Percentiles rank a stretch among this genome's conserved stretches.
phyloP scores from a whole-genome alignment of 768 basidiomycete species.

The Amanita rimosa region DNA sequence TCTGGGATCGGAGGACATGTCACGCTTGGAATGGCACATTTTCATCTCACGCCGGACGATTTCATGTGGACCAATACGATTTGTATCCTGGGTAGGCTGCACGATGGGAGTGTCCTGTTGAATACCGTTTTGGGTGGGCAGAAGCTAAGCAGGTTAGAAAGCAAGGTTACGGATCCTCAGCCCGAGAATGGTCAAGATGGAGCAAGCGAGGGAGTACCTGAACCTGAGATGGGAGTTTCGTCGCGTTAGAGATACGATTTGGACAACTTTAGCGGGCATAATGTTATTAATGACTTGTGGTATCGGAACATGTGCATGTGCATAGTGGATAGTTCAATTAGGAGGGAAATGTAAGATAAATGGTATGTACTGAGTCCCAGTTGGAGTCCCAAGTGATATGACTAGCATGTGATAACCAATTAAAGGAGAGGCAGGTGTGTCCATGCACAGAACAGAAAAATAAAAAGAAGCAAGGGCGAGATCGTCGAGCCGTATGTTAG shows the following conservation, averaged over 20 bases:
- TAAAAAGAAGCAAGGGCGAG: slow-evolving; percentile 5
- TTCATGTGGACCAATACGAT: background rate
- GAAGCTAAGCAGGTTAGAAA: background rate
- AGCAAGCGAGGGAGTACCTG: background rate
- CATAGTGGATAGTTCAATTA: slow-evolving; percentile 4
- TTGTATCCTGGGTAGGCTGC: background rate
- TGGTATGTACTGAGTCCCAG: background rate
- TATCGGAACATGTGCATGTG: slow-evolving; percentile 3
- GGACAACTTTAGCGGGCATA: background rate
- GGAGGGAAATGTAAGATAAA: background rate
- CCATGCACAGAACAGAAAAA: slow-evolving; percentile 4
- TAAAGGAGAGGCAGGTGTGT: slow-evolving; percentile 8
- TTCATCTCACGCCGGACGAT: background rate
- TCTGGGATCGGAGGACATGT: background rate
- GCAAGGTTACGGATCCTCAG: background rate
- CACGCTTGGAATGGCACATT: background rate
- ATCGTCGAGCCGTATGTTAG: background rate
- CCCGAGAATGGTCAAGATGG: background rate
- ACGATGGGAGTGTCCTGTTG: background rate
- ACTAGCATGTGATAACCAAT: slow-evolving; percentile 5
- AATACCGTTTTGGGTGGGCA: slow-evolving; percentile 1
- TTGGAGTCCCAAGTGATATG: slow-evolving; percentile 3
- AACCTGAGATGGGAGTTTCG: background rate
- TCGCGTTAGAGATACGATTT: background rate
- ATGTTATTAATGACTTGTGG: slow-evolving; percentile 2